Conservation (phyloP, 176 grass and related monocot genomes). For the Dactylis glomerata region DNA sequence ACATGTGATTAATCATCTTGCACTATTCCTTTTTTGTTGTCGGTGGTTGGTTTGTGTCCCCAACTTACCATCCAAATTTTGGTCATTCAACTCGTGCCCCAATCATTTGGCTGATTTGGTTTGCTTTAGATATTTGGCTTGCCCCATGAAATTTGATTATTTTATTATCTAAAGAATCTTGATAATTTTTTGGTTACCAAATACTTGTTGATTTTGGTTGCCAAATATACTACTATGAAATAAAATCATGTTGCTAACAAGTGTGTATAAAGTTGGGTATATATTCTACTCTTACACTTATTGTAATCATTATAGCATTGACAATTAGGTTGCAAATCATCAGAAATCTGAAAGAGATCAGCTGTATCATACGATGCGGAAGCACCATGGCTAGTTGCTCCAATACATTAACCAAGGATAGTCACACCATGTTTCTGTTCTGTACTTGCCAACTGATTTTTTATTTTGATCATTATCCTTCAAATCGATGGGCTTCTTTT, state of each 20-base stretch:
- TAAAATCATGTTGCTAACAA: background rate
- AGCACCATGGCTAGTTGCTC: background rate
- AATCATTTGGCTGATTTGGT: background rate
- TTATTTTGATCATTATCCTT: background rate
- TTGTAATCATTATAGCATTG: background rate
- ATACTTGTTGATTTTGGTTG: background rate
- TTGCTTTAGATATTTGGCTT: background rate
- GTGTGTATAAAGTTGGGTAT: background rate
- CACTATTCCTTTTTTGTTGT: background rate
- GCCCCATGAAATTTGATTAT: background rate
- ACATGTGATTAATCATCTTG: background rate
- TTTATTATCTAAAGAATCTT: background rate
- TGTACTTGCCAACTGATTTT: background rate
- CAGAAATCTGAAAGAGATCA: background rate
- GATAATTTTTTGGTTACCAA: background rate
- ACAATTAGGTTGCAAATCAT: background rate
- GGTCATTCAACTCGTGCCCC: background rate
- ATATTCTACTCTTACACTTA: background rate
- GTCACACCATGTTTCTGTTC: background rate
- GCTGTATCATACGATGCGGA: background rate
- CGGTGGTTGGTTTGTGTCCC: background rate
- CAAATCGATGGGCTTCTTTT: background rate
- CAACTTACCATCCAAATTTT: background rate
- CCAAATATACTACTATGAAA: background rate
- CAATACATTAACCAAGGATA: background rate